phyloP scores from a whole-genome alignment of 257 asterid species.

The Schizonepeta tenuifolia region DNA sequence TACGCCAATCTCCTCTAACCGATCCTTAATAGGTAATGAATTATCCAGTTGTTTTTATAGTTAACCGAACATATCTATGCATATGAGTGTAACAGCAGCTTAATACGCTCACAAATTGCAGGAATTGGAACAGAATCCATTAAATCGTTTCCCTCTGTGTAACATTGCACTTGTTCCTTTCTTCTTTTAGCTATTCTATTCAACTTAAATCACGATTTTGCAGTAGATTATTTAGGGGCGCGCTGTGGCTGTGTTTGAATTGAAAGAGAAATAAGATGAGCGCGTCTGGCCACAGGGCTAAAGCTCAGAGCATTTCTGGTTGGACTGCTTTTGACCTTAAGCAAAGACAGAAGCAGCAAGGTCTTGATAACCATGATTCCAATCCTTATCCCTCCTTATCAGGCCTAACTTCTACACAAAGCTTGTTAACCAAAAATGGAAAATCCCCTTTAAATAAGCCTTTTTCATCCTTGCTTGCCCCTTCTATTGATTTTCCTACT shows the following conservation, averaged over 20 bases:
- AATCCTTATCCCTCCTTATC: constrained; percentile 71
- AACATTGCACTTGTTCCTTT: neutral
- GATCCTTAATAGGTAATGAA: constrained; percentile 42
- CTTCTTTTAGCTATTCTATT: neutral
- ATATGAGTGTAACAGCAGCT: neutral
- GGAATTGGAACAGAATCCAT: neutral
- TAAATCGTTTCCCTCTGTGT: neutral
- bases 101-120: neutral
- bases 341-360: constrained; percentile 52
- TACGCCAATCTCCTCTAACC: constrained; percentile 49
- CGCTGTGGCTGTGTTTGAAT: neutral
- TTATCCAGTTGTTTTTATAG: neutral
- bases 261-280: constrained; percentile 37
- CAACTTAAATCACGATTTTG: neutral
- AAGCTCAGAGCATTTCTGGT: constrained; percentile 61
- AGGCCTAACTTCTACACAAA: constrained; percentile 30
- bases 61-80: neutral
- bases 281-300: constrained; percentile 37
- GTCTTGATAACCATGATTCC: constrained; percentile 32
- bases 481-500: constrained; percentile 47
- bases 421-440: constrained; percentile 29
- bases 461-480: constrained; percentile 56
- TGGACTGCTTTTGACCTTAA: constrained; percentile 86
- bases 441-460: constrained; percentile 47
- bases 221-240: neutral